These are phyloP conservation scores for Exophiala dermatitidis DNA, from an alignment of 2,329 filamentous ascomycete species.

Conservation along the genomic window DNA sequence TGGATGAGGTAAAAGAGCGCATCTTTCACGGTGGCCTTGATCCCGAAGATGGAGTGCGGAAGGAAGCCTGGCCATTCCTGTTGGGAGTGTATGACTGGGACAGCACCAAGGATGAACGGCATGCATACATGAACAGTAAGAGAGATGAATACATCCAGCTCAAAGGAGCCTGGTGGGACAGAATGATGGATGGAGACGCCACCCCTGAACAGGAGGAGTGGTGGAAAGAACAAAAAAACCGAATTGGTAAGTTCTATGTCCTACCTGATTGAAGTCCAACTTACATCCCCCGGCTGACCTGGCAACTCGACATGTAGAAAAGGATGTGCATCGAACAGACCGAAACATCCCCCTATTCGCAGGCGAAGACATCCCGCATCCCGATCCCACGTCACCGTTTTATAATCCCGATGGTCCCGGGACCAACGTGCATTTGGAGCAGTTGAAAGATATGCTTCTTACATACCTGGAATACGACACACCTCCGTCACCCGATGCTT, in stretches of 20 bases:
- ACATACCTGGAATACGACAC: conserved; percentile 96
- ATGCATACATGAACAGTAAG: conserved; percentile 72
- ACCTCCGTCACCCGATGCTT: conserved; percentile 16
- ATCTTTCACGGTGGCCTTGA: conserved; percentile 92
- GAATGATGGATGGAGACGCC: conserved; percentile 72
- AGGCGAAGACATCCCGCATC: conserved; percentile 92
- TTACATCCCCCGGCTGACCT: conserved; percentile 42
- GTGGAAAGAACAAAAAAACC: conserved; percentile 89
- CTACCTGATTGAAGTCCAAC: conserved; percentile 4
- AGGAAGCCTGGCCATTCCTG: conserved; percentile 93
- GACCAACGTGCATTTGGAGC: conserved; percentile 95
- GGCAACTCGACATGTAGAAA: conserved; percentile 62
- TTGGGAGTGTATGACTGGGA: conserved; percentile 92
- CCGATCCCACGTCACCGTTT: conserved; percentile 91
- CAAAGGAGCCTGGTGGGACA: conserved; percentile 95
- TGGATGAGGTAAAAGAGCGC: conserved; percentile 93
- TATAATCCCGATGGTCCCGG: conserved; percentile 78
- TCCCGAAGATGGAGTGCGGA: conserved; percentile 80
- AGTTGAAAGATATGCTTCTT: conserved; percentile 98
- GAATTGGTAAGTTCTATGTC: conserved; percentile 66
- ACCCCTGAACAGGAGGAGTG: conserved; percentile 80
- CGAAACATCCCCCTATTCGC: conserved; percentile 91
- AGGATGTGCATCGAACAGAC: conserved; percentile 96
- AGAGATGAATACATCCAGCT: conserved; percentile 90
- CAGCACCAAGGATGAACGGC: conserved; percentile 76